Base-by-base conservation (phyloP, 805 yeast genomes). In the Suhomyces emberorum region DNA sequence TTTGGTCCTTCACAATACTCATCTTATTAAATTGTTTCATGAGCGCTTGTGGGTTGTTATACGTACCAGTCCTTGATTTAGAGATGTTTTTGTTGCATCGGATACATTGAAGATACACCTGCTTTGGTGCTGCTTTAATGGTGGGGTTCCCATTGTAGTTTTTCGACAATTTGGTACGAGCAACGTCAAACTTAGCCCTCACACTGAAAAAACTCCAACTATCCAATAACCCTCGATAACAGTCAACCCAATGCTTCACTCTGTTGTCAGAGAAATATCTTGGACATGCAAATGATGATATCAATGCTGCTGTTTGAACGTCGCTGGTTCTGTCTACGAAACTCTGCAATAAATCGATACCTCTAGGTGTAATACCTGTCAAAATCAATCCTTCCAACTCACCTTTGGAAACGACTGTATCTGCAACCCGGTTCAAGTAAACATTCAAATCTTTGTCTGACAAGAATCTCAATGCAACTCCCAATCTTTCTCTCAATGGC, bases 311-410 rank as follows among this genome's bases (percentile, higher is more conserved):
- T 0, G 95, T 88, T 57, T 91, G 98, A 2, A 88, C 83, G 57
- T 91, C 98, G 35, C 87, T 76, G 0, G 95, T 86, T 49, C 89
- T 72, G 57, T 88, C 91, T 22, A 89, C 93, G 59, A 84, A 91
- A 0, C 87, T 76, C 60, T 89, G 96, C 28, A 91, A 59, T 31
- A 91, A 66, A 52, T 85, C 85, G 21, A 87, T 77, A 0, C 95
- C 95, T 35, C 76, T 67, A 1, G 91, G 88, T 0, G 97, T 88
- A 18, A 91, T 74, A n/a, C 98, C 98, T 0, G 97, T 88, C 30
- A 91, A 63, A 12, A 89, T 79, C 28, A 91, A 66, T 1, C 98
- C 98, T 58, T 91, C 98, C 21, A 91, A 67, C 46, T 91, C 96
- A 5, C 98, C 98, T 37, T 76, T 69, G 2, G 64, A 59, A 9